Evolutionary conservation across 202 grass and related monocot species (phyloP).

Genomic region (Elaeis oleifera): DNA sequence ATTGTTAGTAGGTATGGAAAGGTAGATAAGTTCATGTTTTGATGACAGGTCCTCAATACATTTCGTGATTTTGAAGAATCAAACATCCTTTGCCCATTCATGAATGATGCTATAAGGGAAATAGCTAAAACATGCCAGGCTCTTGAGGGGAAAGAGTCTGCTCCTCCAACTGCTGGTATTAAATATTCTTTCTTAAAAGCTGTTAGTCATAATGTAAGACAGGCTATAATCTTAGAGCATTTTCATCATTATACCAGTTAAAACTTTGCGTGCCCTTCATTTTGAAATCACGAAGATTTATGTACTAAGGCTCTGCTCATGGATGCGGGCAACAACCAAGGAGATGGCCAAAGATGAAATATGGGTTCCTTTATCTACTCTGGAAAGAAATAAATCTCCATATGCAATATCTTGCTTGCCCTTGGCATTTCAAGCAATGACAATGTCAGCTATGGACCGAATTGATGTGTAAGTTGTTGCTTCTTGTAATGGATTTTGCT

Average conservation of each 20-base stretch:
- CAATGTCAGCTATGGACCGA: slow-evolving; percentile 84
- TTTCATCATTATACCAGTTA: slow-evolving; percentile 55
- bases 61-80: slow-evolving; percentile 97
- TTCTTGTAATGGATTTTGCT: slow-evolving; percentile 17
- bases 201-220: slow-evolving; percentile 3
- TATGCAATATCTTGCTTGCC: slow-evolving; percentile 97
- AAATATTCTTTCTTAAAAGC: slow-evolving; percentile 11
- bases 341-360: slow-evolving; percentile 79
- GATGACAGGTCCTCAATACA: slow-evolving; percentile 72
- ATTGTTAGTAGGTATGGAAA: too few relatives aligned
- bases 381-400: slow-evolving; percentile 82
- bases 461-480: slow-evolving; percentile 62
- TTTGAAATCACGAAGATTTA: slow-evolving; percentile 95
- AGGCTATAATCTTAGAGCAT: slow-evolving; percentile 22
- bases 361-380: slow-evolving; percentile 80
- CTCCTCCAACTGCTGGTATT: slow-evolving; percentile 73
- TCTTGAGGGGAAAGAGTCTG: slow-evolving; percentile 91
- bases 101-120: slow-evolving; percentile 84
- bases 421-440: slow-evolving; percentile 65
- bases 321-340: slow-evolving; percentile 81
- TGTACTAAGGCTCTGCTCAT: slow-evolving; percentile 84
- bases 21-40: background rate
- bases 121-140: slow-evolving; percentile 83
- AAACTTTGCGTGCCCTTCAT: slow-evolving; percentile 69
- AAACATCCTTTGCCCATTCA: slow-evolving; percentile 76